Evolutionary conservation across 1,284 basidiomycete genomes (phyloP), one percentile per base, ranked within the genome.

Genomic region (Irpex lacteus): DNA sequence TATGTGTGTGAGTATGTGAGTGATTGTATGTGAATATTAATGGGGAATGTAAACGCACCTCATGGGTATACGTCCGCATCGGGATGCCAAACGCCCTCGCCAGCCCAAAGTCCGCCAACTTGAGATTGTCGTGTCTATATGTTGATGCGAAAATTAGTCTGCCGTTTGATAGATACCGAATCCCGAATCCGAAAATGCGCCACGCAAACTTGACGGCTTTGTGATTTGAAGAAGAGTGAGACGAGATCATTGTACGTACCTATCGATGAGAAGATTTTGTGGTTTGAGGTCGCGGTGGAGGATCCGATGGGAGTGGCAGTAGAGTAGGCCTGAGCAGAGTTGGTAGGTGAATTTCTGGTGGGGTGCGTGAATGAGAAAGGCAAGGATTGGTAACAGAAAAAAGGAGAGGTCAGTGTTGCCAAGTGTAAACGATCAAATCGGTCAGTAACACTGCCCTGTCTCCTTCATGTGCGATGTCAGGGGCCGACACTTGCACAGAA

Each of bases 71-170:
- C 18, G 97, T 98, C 72, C 97, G 86, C 80, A 99, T 89, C 18
- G 97, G 97, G 67, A 99, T 98, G 69, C 97, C 98, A 74, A 99
- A 99, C 6, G 97, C 97, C 63, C 97, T 85, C 5, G 97, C 97
- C 53, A 99, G 84, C 60, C 97, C 97, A 73, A 99, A 99, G 78
- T 99, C 97, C 19, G 94, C 97, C 52, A 99, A 86, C 79, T 98
- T 98, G 66, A 98, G 84, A 72, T 98, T 96, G 68, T 94, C 88
- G 60, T 88, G 80, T 70, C 26, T 26, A 26, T 26, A 26, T 26
- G 3, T 26, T 4, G 26, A 26, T 26, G 26, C 2, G 26, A 4
- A 26, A 4, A 4, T 26, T 26, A 26, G 21, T 26, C 21, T 26
- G 21, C 21, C 21, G 21, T 26, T 26, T 26, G 21, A 26, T 26